A percentile compares a stretch with the other conserved stretches of the same genome.
Evolutionary conservation across 2,329 filamentous ascomycete genomes (phyloP).

Genomic region (Epicoccum nigrum): DNA sequence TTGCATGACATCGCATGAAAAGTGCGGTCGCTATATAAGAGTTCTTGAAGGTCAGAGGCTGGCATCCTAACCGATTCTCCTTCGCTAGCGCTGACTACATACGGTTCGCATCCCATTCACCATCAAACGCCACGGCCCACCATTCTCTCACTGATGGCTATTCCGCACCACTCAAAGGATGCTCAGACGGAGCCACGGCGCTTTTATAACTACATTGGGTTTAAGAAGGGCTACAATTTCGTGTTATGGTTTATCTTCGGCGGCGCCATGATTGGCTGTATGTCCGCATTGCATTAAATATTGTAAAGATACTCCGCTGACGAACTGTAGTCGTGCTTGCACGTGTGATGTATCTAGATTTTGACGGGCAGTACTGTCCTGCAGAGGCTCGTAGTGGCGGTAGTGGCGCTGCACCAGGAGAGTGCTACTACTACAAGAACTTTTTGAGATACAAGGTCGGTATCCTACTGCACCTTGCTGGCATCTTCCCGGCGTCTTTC

Average conservation of each 20-base stretch:
- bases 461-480: constrained; percentile 52
- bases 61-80: no score
- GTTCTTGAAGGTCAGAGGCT: no score
- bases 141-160: no score
- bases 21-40: no score
- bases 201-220: constrained; percentile 48
- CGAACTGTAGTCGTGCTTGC: constrained; percentile 51
- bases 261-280: constrained; percentile 24
- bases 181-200: no score
- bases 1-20: no score
- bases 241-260: constrained; percentile 51
- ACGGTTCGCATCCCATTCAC: no score
- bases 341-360: constrained; percentile 57
- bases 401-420: constrained; percentile 46
- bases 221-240: constrained; percentile 64
- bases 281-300: not conserved
- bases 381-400: constrained; percentile 2
- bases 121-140: no score
- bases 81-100: no score
- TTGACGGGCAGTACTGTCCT: constrained; percentile 43
- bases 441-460: constrained; percentile 44
- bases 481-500: constrained; percentile 49
- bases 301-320: constrained; percentile 2
- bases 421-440: constrained; percentile 52
- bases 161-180: no score